Base-by-base conservation (phyloP, 1,284 basidiomycete species). In the Dichomitus squalens region DNA sequence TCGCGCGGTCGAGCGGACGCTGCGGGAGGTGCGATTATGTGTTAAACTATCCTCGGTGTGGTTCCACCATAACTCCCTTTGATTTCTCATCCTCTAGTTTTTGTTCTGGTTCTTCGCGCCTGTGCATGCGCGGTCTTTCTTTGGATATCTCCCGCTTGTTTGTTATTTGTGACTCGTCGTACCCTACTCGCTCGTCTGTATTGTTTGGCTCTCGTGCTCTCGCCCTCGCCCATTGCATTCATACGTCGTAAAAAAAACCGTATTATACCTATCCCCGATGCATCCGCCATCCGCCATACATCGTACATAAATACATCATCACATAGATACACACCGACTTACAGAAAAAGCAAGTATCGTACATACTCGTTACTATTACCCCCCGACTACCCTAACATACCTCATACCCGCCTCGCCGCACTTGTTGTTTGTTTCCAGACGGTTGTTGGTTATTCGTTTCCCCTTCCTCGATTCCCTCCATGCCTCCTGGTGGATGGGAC, bases 161-260 rank as follows among this genome's bases (percentile, higher is more conserved):
- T 39, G 21, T 31, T 27, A 49, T 25, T 50, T 21, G 35, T 43
- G 21, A 35, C 50, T 31, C 43, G 56, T 38, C 52, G 58, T 63
- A 63, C 46, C 44, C 53, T 63, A 63, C 58, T 59, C 61, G 58
- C 61, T 63, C 53, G 57, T 60, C 58, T 63, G 61, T 63, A 63
- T 58, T 53, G 43, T 40, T 27, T 60, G 61, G 61, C 61, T 63
- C 50, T 63, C 61, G 58, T 63, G 61, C 61, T 63, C 54, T 63
- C 50, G 57, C 58, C 57, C 44, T 40, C 44, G 46, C 49, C 49
- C 52, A 49, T 48, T 31, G 52, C 51, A 60, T 35, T 44, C 49
- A 48, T 23, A 27, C 36, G 29, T 36, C 47, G 49, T 53, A 57
- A 57, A 59, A 50, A 43, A 35, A 40, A 46, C 57, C 50, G 58